Base-by-base conservation (phyloP, 768 basidiomycete species). In the Fomitopsis serialis region DNA sequence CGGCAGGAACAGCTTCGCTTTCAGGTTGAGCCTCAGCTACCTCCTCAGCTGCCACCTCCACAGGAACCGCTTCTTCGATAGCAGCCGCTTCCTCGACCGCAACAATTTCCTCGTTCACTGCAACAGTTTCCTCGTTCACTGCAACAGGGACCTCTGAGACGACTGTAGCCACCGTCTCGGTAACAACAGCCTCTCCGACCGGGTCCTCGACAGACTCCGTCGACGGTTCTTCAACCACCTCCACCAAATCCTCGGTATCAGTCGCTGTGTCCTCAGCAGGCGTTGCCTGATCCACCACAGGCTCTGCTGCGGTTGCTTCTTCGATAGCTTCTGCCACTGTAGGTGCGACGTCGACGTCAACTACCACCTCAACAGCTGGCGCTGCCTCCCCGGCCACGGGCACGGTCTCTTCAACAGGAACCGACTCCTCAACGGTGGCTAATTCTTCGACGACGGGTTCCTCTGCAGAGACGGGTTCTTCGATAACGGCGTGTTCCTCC, bases 161-260 rank as follows among this genome's bases (percentile, higher is more conserved):
- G 7, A 37, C 32, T 15, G 19, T 15, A 22, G 34, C 23, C n/a
- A 29, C 17, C 36, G 37, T 27, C 25, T 48, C 42, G 17, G n/a
- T 21, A 12, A 37, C 23, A 17, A 42, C 25, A 23, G 40, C 51
- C 23, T 53, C 43, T 19, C 54, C 59, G 36, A 54, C 50, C 24
- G 54, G 29, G 12, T 43, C 53, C 3, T 52, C 46, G 8, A 53
- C 57, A n/a, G 50, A 29, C 4, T 55, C 45, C 24, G 54, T 54
- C 19, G 49, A 48, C 9, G 53, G 50, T 15, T 53, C 29, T n/a
- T 10, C 36, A 23, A 42, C 51, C 29, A 48, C 43, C 15, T 57
- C 59, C 36, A 53, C 53, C 21, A 51, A n/a, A 17, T 36, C 53
- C 2, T 52, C 42, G 8, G 52, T 50, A 19, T 47, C 40, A 1